Percentiles rank a stretch among this genome's conserved stretches.
phyloP scores from a whole-genome alignment of 768 basidiomycete species.

The Hortiboletus campestris region DNA sequence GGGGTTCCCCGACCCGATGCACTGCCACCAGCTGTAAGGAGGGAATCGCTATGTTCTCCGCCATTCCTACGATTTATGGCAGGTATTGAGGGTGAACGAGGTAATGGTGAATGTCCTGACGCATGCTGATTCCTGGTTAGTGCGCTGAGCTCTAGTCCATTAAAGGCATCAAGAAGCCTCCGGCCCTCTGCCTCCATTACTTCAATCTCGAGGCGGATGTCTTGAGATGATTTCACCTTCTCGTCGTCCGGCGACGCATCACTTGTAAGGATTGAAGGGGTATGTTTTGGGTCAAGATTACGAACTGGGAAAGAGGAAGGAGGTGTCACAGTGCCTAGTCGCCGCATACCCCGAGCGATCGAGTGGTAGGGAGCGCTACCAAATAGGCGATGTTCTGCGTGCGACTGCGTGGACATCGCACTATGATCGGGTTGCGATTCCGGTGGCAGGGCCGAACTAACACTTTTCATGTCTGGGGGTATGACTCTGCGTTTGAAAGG shows the following conservation, averaged over 20 bases:
- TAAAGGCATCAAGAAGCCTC: conserved; percentile 75
- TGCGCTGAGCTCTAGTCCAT: conserved; percentile 70
- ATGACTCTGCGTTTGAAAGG: conserved; percentile 44
- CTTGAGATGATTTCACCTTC: conserved; percentile 53
- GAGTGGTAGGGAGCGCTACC: conserved; percentile 38
- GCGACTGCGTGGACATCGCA: conserved; percentile 45
- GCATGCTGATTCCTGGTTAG: conserved; percentile 42
- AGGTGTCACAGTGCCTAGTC: conserved; percentile 43
- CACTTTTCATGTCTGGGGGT: conserved; percentile 41
- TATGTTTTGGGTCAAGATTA: conserved; percentile 37
- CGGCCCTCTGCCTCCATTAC: conserved; percentile 69
- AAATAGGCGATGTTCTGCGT: conserved; percentile 22
- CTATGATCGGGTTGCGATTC: conserved; percentile 42
- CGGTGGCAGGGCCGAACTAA: conserved; percentile 14
- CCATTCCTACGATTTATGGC: conserved; percentile 24
- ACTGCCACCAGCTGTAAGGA: conserved; percentile 23
- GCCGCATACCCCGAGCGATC: conserved; percentile 43
- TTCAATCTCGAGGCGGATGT: conserved; percentile 65
- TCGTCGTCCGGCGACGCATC: conserved; percentile 53
- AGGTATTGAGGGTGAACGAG: conserved; percentile 32
- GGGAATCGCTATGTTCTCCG: conserved; percentile 26
- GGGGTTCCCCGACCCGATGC: conserved; percentile 32
- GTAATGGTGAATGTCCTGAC: conserved; percentile 21
- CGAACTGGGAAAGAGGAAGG: conserved; percentile 52
- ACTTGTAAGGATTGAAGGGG: conserved; percentile 28